Conservation (phyloP, 192 early-diverging fungal genomes). For the Coemansia sp. region DNA sequence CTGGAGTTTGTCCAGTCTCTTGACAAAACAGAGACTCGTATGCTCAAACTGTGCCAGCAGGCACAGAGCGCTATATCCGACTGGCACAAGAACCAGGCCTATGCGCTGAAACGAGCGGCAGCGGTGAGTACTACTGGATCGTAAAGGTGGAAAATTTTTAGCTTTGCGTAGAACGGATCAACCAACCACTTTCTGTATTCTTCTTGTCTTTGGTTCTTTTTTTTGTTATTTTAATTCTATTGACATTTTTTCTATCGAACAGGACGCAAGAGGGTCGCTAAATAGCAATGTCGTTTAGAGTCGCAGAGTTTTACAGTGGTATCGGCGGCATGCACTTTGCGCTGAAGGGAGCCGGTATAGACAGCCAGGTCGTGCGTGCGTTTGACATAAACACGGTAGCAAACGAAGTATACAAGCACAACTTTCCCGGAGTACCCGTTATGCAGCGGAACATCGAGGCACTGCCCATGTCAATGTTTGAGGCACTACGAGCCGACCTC, state of each 20-base stretch:
- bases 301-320: slow-evolving; percentile 62
- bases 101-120: slow-evolving; percentile 35
- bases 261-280: not conserved
- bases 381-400: slow-evolving; percentile 96
- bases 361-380: slow-evolving; percentile 73
- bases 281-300: slow-evolving; percentile 29
- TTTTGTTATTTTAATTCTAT: not conserved
- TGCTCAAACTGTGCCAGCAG: slow-evolving; percentile 49
- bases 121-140: slow-evolving; percentile 11
- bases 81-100: slow-evolving; percentile 51
- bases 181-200: no score
- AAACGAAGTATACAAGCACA: slow-evolving; percentile 76
- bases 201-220: not conserved
- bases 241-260: not conserved
- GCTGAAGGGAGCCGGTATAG: slow-evolving; percentile 61
- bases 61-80: slow-evolving; percentile 36
- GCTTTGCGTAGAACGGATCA: no score
- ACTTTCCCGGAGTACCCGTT: slow-evolving; percentile 58
- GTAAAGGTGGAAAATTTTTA: slow-evolving; percentile 10
- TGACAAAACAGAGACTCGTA: slow-evolving; percentile 37
- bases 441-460: slow-evolving; percentile 68
- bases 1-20: slow-evolving; percentile 53
- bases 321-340: slow-evolving; percentile 76
- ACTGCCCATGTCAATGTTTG: slow-evolving; percentile 62
- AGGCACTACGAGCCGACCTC: slow-evolving; percentile 67